These are phyloP conservation scores for Epichloe amarillans DNA, from an alignment of 2,329 filamentous ascomycete genomes.

Conservation along the genomic window DNA sequence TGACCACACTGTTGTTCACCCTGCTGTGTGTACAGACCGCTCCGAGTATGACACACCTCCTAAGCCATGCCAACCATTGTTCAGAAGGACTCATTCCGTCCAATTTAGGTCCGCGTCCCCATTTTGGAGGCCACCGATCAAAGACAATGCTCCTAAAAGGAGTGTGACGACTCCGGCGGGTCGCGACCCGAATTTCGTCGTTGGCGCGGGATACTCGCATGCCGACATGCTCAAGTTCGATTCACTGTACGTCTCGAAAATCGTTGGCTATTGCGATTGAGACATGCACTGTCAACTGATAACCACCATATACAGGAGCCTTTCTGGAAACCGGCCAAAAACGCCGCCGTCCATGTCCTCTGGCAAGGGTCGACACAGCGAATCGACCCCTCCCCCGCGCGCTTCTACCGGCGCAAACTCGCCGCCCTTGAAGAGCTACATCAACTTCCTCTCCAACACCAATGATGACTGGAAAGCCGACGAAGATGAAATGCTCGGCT, in stretches of 20 bases:
- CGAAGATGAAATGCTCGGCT: slow-evolving; percentile 63
- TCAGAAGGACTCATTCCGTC: slow-evolving; percentile 14
- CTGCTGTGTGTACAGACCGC: slow-evolving; percentile 32
- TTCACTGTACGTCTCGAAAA: slow-evolving; percentile 44
- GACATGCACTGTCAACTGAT: background rate
- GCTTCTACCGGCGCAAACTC: slow-evolving; percentile 40
- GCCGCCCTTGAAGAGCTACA: slow-evolving; percentile 61
- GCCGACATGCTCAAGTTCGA: slow-evolving; percentile 87
- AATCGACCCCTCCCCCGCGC: slow-evolving; percentile 43
- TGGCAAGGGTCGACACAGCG: slow-evolving; percentile 34
- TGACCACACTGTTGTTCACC: slow-evolving; percentile 7
- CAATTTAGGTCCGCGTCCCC: slow-evolving; percentile 61
- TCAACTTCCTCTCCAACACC: slow-evolving; percentile 67
- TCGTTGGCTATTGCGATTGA: background rate
- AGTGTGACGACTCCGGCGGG: slow-evolving; percentile 24
- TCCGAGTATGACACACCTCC: slow-evolving; percentile 40
- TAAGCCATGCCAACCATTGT: slow-evolving; percentile 7
- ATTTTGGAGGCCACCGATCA: slow-evolving; percentile 63
- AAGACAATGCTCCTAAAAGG: slow-evolving; percentile 39
- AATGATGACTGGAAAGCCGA: slow-evolving; percentile 72
- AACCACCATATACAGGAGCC: slow-evolving; percentile 30
- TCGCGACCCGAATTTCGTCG: slow-evolving; percentile 58
- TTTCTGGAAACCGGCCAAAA: slow-evolving; percentile 51
- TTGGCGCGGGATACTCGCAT: slow-evolving; percentile 93
- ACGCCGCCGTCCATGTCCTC: slow-evolving; percentile 57